Conservation (phyloP, 768 basidiomycete genomes). For the Gloeostereum incarnatum region DNA sequence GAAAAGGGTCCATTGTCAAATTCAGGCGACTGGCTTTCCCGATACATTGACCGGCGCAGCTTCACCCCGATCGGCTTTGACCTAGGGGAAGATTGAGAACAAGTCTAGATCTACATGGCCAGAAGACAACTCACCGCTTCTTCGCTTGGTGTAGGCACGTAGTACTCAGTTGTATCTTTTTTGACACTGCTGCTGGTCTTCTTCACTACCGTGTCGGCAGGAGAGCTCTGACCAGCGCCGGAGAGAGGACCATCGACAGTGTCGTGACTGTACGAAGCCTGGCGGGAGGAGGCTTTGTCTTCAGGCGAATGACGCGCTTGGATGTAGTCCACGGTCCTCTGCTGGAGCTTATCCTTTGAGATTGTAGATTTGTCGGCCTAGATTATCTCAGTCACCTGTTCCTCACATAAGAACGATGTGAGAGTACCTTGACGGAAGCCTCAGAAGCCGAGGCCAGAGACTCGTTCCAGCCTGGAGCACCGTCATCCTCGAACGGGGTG, state of each 20-base stretch:
- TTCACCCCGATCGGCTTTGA: conserved; percentile 16
- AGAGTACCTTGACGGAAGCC: conserved; percentile 49
- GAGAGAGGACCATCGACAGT: conserved; percentile 37
- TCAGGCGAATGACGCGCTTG: conserved; percentile 26
- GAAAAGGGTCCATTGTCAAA: too few species aligned
- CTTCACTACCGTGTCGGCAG: conserved; percentile 15
- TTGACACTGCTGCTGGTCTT: conserved; percentile 18
- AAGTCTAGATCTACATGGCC: neutral
- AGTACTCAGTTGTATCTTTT: conserved; percentile 12
- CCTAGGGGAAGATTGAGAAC: conserved; percentile 9
- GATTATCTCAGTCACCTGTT: conserved; percentile 1
- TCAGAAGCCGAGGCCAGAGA: conserved; percentile 54
- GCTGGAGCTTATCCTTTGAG: conserved; percentile 24
- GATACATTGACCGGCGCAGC: too few species aligned
- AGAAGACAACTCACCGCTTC: conserved; percentile 15
- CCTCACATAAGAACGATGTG: neutral
- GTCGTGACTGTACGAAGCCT: conserved; percentile 28
- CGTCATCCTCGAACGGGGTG: conserved; percentile 34
- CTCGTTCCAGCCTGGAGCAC: conserved; percentile 71
- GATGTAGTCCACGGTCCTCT: conserved; percentile 32
- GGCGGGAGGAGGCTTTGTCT: conserved; percentile 14
- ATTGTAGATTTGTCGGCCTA: conserved; percentile 32
- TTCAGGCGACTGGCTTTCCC: too few species aligned
- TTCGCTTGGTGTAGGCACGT: conserved; percentile 20
- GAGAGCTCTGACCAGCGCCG: conserved; percentile 14